phyloP scores from a whole-genome alignment of 164 flowering plant species.

The Buxus sempervirens region DNA sequence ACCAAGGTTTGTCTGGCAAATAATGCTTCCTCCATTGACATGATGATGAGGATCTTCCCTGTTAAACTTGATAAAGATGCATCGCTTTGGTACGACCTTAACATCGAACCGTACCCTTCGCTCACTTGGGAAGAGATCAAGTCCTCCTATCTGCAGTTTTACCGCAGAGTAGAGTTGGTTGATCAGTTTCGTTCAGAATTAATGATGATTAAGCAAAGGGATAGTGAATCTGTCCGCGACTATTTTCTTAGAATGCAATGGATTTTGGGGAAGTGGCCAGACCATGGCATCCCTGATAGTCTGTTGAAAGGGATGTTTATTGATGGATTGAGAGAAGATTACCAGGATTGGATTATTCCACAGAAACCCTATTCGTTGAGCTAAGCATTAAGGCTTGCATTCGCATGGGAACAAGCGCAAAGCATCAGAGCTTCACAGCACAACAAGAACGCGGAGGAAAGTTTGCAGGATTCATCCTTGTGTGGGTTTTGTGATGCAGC shows the following conservation, averaged over 20 bases:
- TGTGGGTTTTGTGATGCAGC: constrained; percentile 38
- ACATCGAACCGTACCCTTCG: constrained; percentile 34
- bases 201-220: constrained; percentile 23
- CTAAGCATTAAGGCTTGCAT: constrained; percentile 35
- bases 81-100: constrained; percentile 41
- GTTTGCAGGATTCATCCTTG: neutral
- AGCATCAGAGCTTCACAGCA: constrained; percentile 14
- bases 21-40: constrained; percentile 21
- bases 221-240: constrained; percentile 28
- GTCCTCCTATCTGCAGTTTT: constrained; percentile 25
- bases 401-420: constrained; percentile 31
- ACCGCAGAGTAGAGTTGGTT: neutral
- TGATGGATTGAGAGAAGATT: constrained; percentile 41
- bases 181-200: constrained; percentile 33
- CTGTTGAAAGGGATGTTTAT: constrained; percentile 31
- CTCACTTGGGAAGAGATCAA: constrained; percentile 38
- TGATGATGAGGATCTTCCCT: constrained; percentile 38
- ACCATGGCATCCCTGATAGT: constrained; percentile 26
- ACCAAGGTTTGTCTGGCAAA: constrained; percentile 39
- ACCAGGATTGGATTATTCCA: constrained; percentile 33
- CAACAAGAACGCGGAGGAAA: neutral
- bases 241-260: constrained; percentile 39
- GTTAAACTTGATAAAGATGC: constrained; percentile 45
- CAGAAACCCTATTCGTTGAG: constrained; percentile 30
- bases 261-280: constrained; percentile 36